Evolutionary conservation across 345 rosid genomes (phyloP), one percentile per base, ranked within the genome.

Genomic region (Gossypium raimondii): DNA sequence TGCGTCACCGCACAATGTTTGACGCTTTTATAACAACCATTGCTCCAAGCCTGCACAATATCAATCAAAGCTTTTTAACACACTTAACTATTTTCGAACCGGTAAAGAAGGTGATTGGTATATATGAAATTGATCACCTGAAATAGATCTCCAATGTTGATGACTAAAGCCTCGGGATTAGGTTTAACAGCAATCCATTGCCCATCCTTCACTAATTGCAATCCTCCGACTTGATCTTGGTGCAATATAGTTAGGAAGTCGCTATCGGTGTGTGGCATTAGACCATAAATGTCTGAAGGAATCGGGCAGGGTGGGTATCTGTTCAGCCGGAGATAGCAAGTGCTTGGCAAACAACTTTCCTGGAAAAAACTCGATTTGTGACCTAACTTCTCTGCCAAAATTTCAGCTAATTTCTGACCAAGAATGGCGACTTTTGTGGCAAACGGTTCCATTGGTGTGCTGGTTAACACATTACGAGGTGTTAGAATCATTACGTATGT

Each of bases 201-300:
- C 12, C 88, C 89, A 73, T 93, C 90, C 78, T 88, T 91, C 29
- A 91, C 86, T 48, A 95, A 75, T 73, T 93, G 99, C 80, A 95
- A 81, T 3, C 99, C 99, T 41, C 98, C 99, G 4, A 95, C 98
- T 24, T 86, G 85, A 70, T 95, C 99, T 78, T 95, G 97, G 57
- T 91, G 85, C 69, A 93, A 76, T 74, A 95, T 84, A 2, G 99
- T 95, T 80, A 95, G 93, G 84, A 95, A 95, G 81, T 93, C 98
- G 74, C 98, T 95, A 65, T 95, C 98, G 0, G 99, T 95, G 82
- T 95, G 99, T 2, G 99, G 97, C 88, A 89, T 87, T 47, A 95
- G 83, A 2, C 98, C 99, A 75, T 81, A 86, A 13, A 91, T 81
- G 10, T 82, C 81, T 8, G 75, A 43, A 14, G 89, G 83, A 44